Conservation (phyloP, 2,329 filamentous ascomycete species). For the Talaromyces albobiverticillius region DNA sequence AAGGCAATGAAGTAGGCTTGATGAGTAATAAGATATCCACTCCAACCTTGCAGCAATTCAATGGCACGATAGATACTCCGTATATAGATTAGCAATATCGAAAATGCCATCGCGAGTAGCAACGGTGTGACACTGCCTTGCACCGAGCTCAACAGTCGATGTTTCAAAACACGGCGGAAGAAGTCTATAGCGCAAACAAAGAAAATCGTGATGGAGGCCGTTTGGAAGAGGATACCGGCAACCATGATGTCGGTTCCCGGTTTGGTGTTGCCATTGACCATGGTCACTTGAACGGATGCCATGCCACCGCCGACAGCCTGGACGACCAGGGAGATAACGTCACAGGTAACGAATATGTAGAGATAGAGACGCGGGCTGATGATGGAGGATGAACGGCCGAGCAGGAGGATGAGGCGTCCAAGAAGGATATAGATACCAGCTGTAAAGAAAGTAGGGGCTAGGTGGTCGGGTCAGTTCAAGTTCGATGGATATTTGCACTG, state of each 20-base stretch:
- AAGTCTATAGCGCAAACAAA: conserved; percentile 48
- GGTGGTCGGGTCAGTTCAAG: neutral
- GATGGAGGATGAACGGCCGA: conserved; percentile 45
- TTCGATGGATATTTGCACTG: neutral
- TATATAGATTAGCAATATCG: conserved; percentile 45
- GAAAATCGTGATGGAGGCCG: conserved; percentile 55
- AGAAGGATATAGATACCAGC: conserved; percentile 52
- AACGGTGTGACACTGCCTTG: conserved; percentile 29
- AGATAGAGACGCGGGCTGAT: conserved; percentile 45
- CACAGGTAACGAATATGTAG: conserved; percentile 52
- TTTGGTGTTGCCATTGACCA: conserved; percentile 46
- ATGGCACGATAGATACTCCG: conserved; percentile 52
- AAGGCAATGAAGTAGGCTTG: conserved; percentile 50
- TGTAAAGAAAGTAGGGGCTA: conserved; percentile 51
- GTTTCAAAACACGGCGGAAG: conserved; percentile 35
- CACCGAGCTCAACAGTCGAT: conserved; percentile 23
- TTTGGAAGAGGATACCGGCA: conserved; percentile 58
- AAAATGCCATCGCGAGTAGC: conserved; percentile 39
- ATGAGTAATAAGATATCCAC: conserved; percentile 50
- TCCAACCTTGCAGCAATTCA: conserved; percentile 51
- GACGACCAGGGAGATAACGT: conserved; percentile 53
- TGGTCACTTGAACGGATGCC: conserved; percentile 47
- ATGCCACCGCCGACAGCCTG: conserved; percentile 57
- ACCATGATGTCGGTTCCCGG: conserved; percentile 50
- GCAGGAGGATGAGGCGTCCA: conserved; percentile 44